Evolutionary conservation across 768 basidiomycete genomes (phyloP).

Genomic region (Neoboletus magnificus): DNA sequence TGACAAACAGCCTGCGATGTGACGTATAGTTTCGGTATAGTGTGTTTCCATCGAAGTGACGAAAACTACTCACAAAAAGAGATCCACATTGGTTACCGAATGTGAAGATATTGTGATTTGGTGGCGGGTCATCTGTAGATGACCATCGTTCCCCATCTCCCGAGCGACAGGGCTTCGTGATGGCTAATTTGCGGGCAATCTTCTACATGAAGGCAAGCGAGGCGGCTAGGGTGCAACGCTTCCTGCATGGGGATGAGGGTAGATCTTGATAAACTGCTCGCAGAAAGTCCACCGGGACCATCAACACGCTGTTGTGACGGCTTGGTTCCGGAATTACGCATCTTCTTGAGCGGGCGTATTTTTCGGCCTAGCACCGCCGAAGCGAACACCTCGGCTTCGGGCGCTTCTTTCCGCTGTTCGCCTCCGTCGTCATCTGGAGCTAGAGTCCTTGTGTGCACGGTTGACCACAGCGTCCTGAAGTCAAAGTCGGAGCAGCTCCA

Average conservation of each 20-base stretch:
- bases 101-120: not conserved
- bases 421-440: constrained; percentile 13
- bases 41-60: constrained; percentile 6
- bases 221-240: constrained; percentile 31
- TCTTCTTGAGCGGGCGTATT: constrained; percentile 38
- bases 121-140: constrained; percentile 13
- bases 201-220: constrained; percentile 43
- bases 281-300: constrained; percentile 8
- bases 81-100: constrained; percentile 16
- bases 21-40: constrained; percentile 15
- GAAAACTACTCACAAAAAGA: constrained; percentile 19
- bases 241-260: constrained; percentile 38
- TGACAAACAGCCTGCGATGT: constrained; percentile 13
- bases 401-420: constrained; percentile 7
- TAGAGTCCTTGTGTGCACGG: constrained; percentile 35
- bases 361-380: constrained; percentile 26
- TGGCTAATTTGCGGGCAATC: constrained; percentile 38
- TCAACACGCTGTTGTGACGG: constrained; percentile 11
- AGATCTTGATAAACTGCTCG: constrained; percentile 26
- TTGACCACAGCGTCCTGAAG: constrained; percentile 34
- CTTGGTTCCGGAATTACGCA: constrained; percentile 12
- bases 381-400: constrained; percentile 21
- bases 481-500: constrained; percentile 49
- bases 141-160: constrained; percentile 35
- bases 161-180: constrained; percentile 38